phyloP scores from a whole-genome alignment of 2,329 filamentous ascomycete species.

The Bisporella sp. region DNA sequence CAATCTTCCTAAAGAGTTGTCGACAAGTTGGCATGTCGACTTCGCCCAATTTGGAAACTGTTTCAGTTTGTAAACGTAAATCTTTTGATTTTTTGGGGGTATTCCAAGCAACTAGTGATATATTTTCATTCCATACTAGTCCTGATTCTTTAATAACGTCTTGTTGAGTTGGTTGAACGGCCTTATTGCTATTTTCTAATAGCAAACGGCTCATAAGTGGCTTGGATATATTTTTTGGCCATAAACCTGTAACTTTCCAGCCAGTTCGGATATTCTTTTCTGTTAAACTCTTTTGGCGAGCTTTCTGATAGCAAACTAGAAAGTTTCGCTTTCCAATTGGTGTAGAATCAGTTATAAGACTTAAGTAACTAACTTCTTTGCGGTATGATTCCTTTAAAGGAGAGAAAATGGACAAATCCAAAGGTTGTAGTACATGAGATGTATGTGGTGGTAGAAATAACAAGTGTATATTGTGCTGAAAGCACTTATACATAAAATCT shows the following conservation, averaged over 20 bases:
- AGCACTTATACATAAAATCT: constrained; percentile 2
- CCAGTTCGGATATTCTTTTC: neutral
- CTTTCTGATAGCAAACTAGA: neutral
- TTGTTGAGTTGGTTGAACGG: neutral
- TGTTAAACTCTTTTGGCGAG: neutral
- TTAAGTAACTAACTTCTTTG: neutral
- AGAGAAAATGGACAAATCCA: constrained; percentile 1
- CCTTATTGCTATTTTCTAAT: neutral
- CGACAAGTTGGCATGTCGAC: no score
- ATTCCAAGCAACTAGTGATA: no score
- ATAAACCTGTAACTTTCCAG: neutral
- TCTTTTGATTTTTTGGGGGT: neutral
- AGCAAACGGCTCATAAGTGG: neutral
- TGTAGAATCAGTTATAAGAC: neutral
- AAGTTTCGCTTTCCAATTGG: constrained; percentile 1
- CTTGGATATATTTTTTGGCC: neutral
- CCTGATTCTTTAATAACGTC: neutral
- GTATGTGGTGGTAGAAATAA: neutral
- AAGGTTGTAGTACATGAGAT: neutral
- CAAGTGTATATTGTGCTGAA: neutral
- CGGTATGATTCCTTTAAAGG: neutral
- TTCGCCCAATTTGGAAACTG: no score
- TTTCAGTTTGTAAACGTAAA: no score
- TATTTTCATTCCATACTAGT: neutral
- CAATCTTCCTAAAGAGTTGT: no score